These are phyloP conservation scores for Colletotrichum melonis DNA, from an alignment of 2,329 filamentous ascomycete genomes.

Conservation along the genomic window DNA sequence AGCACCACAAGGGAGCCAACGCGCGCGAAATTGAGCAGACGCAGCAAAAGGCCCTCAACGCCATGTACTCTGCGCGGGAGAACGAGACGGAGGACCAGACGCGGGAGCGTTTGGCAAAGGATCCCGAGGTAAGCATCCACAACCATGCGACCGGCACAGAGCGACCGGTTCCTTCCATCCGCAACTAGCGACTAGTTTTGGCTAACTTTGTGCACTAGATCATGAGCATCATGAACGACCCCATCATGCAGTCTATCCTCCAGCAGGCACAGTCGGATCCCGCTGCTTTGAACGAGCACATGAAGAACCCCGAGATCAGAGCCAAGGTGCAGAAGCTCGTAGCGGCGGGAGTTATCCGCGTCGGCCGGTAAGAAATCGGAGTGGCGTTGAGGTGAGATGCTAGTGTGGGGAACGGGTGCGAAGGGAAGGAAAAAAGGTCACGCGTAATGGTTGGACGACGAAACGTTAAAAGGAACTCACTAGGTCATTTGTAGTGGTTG, in stretches of 20 bases:
- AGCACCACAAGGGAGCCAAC: constrained; percentile 78
- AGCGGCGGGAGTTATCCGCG: constrained; percentile 89
- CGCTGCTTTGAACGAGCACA: constrained; percentile 93
- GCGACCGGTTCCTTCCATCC: not conserved
- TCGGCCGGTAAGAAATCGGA: constrained; percentile 61
- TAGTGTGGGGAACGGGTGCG: not conserved
- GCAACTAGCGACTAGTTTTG: not conserved
- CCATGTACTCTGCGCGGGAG: constrained; percentile 90
- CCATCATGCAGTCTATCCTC: constrained; percentile 96
- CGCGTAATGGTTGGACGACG: constrained; percentile 36
- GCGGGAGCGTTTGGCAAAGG: constrained; percentile 86
- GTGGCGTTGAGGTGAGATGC: not conserved
- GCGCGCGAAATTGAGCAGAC: constrained; percentile 92
- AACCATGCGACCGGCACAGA: not conserved
- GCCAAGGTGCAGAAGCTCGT: constrained; percentile 95
- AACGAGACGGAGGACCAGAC: constrained; percentile 98
- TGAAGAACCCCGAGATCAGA: constrained; percentile 89
- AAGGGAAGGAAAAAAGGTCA: constrained; percentile 23
- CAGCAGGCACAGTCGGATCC: constrained; percentile 97
- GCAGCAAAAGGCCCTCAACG: constrained; percentile 89
- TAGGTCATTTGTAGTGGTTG: constrained; percentile 36
- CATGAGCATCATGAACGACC: constrained; percentile 91
- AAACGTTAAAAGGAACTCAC: constrained; percentile 29
- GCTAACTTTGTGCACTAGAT: constrained; percentile 62
- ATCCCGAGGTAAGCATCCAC: constrained; percentile 80